Conservation (phyloP, 345 rosid genomes). For the Sonneratia caseolaris region DNA sequence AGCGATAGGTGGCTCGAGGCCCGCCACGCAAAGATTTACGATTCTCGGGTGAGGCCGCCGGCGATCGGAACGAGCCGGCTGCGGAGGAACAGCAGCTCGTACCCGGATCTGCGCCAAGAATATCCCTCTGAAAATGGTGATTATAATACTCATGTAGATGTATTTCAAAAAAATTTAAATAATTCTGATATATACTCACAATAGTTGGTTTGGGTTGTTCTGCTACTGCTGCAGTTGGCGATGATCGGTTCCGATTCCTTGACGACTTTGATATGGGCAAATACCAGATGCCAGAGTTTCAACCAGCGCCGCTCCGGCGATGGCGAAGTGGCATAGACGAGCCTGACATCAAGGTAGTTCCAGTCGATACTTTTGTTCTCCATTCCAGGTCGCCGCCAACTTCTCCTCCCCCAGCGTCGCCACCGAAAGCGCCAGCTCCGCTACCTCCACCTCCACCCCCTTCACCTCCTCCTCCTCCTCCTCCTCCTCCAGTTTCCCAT, state of each 20-base stretch:
- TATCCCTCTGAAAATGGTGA: slow-evolving; percentile 21
- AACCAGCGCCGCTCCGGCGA: slow-evolving; percentile 14
- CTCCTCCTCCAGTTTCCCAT: slow-evolving; percentile 11
- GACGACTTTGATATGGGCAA: slow-evolving; percentile 60
- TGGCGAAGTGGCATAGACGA: slow-evolving; percentile 26
- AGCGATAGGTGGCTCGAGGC: slow-evolving; percentile 40
- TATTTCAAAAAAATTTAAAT: background rate
- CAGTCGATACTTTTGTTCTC: slow-evolving; percentile 44
- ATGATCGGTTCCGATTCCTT: slow-evolving; percentile 45
- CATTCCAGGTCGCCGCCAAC: slow-evolving; percentile 23
- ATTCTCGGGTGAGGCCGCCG: slow-evolving; percentile 15
- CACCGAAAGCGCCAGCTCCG: slow-evolving; percentile 26
- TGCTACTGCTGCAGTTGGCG: slow-evolving; percentile 4
- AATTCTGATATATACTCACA: background rate
- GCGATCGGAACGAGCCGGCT: slow-evolving; percentile 29
- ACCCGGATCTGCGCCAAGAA: slow-evolving; percentile 64
- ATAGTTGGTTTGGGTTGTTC: background rate
- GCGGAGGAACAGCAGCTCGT: slow-evolving; percentile 64
- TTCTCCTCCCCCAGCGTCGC: slow-evolving; percentile 14
- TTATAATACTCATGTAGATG: background rate
- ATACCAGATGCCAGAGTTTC: slow-evolving; percentile 11
- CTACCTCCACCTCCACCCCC: slow-evolving; percentile 24
- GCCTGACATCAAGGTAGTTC: slow-evolving; percentile 41
- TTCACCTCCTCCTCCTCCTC: slow-evolving; percentile 7
- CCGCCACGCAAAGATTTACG: slow-evolving; percentile 23